Conservation (phyloP, 1,139 yeast genomes). For the Insectozyma bohioensis region DNA sequence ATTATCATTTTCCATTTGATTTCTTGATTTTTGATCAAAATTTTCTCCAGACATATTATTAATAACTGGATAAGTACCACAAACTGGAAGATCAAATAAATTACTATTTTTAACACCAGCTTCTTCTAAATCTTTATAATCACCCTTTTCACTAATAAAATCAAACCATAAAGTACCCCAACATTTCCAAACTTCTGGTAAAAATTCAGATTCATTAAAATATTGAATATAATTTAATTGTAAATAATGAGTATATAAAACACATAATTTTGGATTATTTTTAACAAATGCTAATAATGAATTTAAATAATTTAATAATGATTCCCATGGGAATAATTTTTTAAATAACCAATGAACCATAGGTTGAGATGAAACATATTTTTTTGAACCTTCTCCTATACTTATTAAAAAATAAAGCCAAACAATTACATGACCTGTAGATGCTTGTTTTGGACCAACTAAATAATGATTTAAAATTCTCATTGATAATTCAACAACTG, state of each 20-base stretch:
- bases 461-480: slow-evolving; percentile 64
- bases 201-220: slow-evolving; percentile 56
- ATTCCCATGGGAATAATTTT: slow-evolving; percentile 67
- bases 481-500: slow-evolving; percentile 65
- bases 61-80: slow-evolving; percentile 52
- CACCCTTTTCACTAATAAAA: slow-evolving; percentile 47
- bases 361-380: slow-evolving; percentile 45
- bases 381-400: slow-evolving; percentile 55
- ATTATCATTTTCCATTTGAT: slow-evolving; percentile 33
- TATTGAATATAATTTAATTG: slow-evolving; percentile 30
- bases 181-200: slow-evolving; percentile 79
- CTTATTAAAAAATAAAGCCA: slow-evolving; percentile 70
- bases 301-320: slow-evolving; percentile 60
- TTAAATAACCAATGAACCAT: slow-evolving; percentile 54
- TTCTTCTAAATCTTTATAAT: slow-evolving; percentile 48
- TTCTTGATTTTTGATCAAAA: slow-evolving; percentile 21
- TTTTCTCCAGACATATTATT: slow-evolving; percentile 15
- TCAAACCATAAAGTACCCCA: slow-evolving; percentile 88
- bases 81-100: slow-evolving; percentile 64
- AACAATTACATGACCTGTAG: slow-evolving; percentile 67
- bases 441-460: slow-evolving; percentile 68
- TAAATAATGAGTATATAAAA: slow-evolving; percentile 32
- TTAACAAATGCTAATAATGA: slow-evolving; percentile 39
- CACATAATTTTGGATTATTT: slow-evolving; percentile 26
- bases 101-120: slow-evolving; percentile 58